Evolutionary conservation across 192 early-diverging fungal species (phyloP), one percentile per base, ranked within the genome.

Genomic region (Backusella circina): DNA sequence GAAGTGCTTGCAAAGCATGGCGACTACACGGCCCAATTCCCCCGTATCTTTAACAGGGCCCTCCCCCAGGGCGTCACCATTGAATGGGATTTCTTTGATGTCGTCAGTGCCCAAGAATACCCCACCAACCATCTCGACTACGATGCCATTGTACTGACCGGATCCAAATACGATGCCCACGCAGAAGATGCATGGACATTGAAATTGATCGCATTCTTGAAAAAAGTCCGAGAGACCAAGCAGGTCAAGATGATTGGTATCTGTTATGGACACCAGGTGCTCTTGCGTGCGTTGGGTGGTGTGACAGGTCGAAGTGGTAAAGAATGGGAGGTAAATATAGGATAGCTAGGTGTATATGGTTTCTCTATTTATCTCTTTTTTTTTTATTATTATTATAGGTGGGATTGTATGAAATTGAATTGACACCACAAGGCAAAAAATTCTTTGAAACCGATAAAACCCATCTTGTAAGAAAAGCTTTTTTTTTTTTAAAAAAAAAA

Each of bases 191-290:
- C 83, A 1, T 95, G 94, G 94, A 93, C 93, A 44, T 50, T 84
- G 35, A 78, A 85, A 8, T 78, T 93, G 8, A 79, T 87, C 26
- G 74, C 84, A 0, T 94, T 85, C 76, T 83, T 91, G n/a, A 68
- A 78, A 28, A 33, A 75, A 0, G 51, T 88, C 21, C 67, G 72
- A 38, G 21, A 75, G 67, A 75, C 80, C 7, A 75, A 68, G 2
- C 73, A 82, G 47, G 65, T 86, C 33, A 88, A 84, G 73, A 67
- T 93, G 12, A 61, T 95, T 67, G 92, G 93, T 4, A 79, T 96
- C 36, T 96, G 95, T 65, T 96, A 95, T 86, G 95, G 95, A 13
- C 95, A 96, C 68, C 95, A 96, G 79, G 85, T 94, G 38, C 81
- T 96, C 44, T 92, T 90, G 12, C 84, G 86, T 39, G 93, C 93